These are phyloP conservation scores for Linnemannia hyalina DNA, from an alignment of 192 early-diverging fungal genomes.

Conservation along the genomic window DNA sequence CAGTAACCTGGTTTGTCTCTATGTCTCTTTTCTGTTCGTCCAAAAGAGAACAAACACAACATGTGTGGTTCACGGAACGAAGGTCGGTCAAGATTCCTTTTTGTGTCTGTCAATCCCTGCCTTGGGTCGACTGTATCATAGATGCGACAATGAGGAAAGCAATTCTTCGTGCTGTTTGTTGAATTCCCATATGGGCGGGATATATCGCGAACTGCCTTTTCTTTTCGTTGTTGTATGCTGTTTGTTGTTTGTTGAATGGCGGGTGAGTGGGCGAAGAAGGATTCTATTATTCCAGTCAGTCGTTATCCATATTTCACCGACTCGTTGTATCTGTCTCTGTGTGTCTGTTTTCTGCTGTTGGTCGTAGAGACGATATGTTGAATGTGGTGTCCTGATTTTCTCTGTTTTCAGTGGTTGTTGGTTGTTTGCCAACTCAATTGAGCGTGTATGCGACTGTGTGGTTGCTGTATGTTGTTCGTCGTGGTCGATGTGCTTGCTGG, in stretches of 20 bases:
- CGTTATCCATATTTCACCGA: neutral
- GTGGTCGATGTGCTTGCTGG: neutral
- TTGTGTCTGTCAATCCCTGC: neutral
- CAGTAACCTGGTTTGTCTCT: neutral
- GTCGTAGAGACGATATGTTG: no score
- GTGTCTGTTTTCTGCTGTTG: neutral
- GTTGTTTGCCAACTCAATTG: no score
- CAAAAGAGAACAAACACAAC: neutral
- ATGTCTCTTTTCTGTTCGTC: neutral
- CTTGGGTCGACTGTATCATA: neutral
- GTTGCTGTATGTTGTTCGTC: neutral
- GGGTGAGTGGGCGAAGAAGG: neutral
- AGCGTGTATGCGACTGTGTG: no score
- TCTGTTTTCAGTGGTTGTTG: no score
- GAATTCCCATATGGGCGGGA: constrained; percentile 10
- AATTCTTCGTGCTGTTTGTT: neutral
- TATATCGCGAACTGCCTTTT: neutral
- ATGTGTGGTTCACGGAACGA: neutral
- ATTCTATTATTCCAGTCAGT: neutral
- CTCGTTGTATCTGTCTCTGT: neutral
- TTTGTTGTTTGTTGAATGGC: neutral
- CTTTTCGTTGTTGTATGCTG: neutral
- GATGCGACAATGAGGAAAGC: neutral
- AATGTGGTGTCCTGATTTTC: no score
- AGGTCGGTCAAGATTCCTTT: neutral